These are phyloP conservation scores for Fusarium clavum DNA, from an alignment of 2,329 filamentous ascomycete genomes.

Conservation along the genomic window DNA sequence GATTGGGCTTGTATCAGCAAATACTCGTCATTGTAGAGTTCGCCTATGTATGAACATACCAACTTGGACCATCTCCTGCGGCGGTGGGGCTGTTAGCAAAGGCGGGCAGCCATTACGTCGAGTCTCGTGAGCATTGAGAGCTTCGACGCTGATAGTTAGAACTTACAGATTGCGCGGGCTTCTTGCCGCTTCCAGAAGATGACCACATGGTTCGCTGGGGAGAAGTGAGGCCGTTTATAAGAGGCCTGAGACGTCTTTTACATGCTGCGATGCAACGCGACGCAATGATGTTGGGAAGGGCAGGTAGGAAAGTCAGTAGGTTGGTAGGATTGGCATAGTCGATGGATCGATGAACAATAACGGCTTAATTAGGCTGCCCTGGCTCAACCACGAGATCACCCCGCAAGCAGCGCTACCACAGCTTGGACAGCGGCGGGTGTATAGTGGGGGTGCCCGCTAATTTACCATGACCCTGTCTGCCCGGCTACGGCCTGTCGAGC, in stretches of 20 bases:
- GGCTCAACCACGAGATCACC: constrained; percentile 35
- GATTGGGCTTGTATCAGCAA: constrained; percentile 47
- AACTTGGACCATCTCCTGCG: constrained; percentile 99
- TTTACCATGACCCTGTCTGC: neutral
- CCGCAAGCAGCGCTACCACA: constrained; percentile 35
- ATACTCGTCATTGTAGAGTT: constrained; percentile 21
- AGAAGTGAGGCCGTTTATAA: constrained; percentile 42
- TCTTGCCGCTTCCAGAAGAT: constrained; percentile 74
- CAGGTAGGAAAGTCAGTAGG: constrained; percentile 32
- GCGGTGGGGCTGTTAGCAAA: constrained; percentile 55
- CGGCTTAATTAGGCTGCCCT: constrained; percentile 27
- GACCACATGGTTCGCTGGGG: constrained; percentile 67
- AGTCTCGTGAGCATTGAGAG: constrained; percentile 40
- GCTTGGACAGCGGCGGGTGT: constrained; percentile 26
- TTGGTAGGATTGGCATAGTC: constrained; percentile 16
- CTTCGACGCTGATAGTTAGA: constrained; percentile 26
- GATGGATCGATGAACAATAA: constrained; percentile 32
- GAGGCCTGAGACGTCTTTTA: constrained; percentile 41
- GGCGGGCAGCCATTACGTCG: constrained; percentile 41
- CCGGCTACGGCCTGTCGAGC: neutral
- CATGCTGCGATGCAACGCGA: constrained; percentile 49
- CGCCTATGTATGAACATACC: constrained; percentile 67
- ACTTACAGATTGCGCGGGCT: constrained; percentile 77
- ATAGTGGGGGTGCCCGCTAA: constrained; percentile 27
- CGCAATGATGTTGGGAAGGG: constrained; percentile 42